Conservation (phyloP, 1,284 basidiomycete species). For the Moesziomyces sp. region DNA sequence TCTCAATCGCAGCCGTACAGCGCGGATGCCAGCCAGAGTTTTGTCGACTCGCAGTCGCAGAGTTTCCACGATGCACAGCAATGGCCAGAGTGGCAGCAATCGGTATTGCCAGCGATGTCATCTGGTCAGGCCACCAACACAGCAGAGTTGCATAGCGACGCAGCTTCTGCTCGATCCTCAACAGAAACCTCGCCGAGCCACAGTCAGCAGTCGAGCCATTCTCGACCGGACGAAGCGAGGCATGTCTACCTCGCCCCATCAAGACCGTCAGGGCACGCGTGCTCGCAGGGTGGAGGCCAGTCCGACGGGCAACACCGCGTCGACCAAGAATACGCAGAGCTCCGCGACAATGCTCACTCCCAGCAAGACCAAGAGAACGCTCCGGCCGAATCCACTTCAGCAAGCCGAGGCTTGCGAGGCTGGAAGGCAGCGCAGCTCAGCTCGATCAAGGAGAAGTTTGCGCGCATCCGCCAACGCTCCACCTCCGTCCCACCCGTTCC, state of each 20-base stretch:
- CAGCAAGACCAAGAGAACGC: background rate
- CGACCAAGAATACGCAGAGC: background rate
- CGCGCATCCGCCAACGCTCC: conserved; percentile 10
- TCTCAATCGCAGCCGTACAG: background rate
- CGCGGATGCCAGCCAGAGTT: background rate
- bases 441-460: conserved; percentile 17
- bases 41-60: too few species aligned
- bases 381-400: background rate
- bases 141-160: too few species aligned
- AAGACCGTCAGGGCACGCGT: too few species aligned
- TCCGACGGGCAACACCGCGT: too few species aligned
- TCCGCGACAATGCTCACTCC: background rate
- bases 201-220: too few species aligned
- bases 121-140: too few species aligned
- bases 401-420: conserved; percentile 9
- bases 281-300: too few species aligned
- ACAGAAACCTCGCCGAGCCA: too few species aligned
- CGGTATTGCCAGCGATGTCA: too few species aligned
- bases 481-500: background rate
- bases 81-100: background rate
- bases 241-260: too few species aligned
- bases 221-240: too few species aligned
- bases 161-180: too few species aligned
- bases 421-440: conserved; percentile 19
- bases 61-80: background rate